Evolutionary conservation across 805 yeast species (phyloP).

Genomic region (Suhomyces kilbournensis): DNA sequence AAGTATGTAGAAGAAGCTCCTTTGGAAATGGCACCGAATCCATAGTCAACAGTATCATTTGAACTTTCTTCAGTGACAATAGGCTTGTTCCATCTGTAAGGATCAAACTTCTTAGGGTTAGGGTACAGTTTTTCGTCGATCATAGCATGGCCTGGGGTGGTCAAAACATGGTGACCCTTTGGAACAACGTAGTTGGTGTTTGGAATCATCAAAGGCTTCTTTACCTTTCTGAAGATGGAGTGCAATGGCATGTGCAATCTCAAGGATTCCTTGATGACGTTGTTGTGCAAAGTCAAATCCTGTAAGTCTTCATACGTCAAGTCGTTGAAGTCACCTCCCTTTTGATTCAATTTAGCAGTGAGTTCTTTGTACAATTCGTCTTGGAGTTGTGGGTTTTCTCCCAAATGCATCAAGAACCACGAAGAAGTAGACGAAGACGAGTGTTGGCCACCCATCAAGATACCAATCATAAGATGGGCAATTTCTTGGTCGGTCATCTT

Average conservation of each 20-base stretch:
- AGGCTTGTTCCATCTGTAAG: constrained; percentile 73
- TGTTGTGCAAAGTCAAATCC: constrained; percentile 76
- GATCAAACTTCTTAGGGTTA: constrained; percentile 66
- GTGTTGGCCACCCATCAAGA: constrained; percentile 99
- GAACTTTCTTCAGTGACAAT: constrained; percentile 15
- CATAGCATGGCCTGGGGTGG: constrained; percentile 90
- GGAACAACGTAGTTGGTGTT: constrained; percentile 80
- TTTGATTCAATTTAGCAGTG: constrained; percentile 49
- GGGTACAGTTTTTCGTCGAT: constrained; percentile 77
- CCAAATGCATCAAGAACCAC: constrained; percentile 90
- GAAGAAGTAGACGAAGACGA: constrained; percentile 95
- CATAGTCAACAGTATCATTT: constrained; percentile 69
- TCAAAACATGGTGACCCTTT: constrained; percentile 82
- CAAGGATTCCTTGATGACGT: constrained; percentile 86
- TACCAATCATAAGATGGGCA: constrained; percentile 90
- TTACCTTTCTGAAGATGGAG: constrained; percentile 90
- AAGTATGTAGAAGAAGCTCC: constrained; percentile 95
- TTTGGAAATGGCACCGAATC: constrained; percentile 94
- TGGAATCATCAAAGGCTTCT: constrained; percentile 74
- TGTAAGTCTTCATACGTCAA: constrained; percentile 80
- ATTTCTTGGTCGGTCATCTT: constrained; percentile 94
- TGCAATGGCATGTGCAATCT: constrained; percentile 97
- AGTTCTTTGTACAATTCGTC: constrained; percentile 79
- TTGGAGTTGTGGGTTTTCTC: constrained; percentile 81
- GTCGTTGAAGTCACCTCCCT: constrained; percentile 45